Conservation (phyloP, 352 stramenopile species). For the Saprolegnia diclina region DNA sequence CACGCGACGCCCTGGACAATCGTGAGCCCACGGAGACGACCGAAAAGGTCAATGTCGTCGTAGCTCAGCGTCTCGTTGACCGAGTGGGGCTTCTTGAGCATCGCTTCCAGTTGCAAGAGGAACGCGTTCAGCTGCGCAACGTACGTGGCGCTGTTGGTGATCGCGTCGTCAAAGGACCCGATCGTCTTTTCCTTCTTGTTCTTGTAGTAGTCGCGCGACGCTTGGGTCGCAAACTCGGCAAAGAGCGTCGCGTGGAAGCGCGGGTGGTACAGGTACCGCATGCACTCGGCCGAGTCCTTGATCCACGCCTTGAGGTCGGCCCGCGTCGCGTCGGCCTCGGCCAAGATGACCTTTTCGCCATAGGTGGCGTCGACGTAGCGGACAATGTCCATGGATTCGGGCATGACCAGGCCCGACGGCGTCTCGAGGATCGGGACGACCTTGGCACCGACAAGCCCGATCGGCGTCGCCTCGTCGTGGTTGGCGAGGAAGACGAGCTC, state of each 20-base stretch:
- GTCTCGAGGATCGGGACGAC: conserved; percentile 43
- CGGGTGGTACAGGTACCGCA: conserved; percentile 38
- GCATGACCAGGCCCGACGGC: conserved; percentile 38
- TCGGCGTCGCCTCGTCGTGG: conserved; percentile 50
- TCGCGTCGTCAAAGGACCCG: conserved; percentile 37
- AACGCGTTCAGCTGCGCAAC: conserved; percentile 39
- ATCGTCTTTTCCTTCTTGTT: conserved; percentile 47
- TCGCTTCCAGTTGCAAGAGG: conserved; percentile 34
- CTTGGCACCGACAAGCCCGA: conserved; percentile 23
- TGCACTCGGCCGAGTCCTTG: conserved; percentile 30
- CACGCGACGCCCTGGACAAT: conserved; percentile 49
- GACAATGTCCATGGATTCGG: conserved; percentile 55
- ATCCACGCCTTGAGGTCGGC: conserved; percentile 45
- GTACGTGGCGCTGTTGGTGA: conserved; percentile 37
- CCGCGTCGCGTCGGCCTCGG: conserved; percentile 35
- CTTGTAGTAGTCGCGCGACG: conserved; percentile 49
- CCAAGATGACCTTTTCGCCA: conserved; percentile 32
- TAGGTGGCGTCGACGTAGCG: conserved; percentile 49
- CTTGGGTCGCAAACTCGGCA: conserved; percentile 40
- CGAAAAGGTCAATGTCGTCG: conserved; percentile 54
- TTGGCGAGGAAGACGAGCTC: conserved; percentile 33
- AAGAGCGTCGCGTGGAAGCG: conserved; percentile 40
- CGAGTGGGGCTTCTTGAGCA: conserved; percentile 40
- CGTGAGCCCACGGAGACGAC: conserved; percentile 41
- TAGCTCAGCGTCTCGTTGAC: conserved; percentile 46